Evolutionary conservation across 179 eudicot species (phyloP).

Genomic region (Spinacia oleracea): DNA sequence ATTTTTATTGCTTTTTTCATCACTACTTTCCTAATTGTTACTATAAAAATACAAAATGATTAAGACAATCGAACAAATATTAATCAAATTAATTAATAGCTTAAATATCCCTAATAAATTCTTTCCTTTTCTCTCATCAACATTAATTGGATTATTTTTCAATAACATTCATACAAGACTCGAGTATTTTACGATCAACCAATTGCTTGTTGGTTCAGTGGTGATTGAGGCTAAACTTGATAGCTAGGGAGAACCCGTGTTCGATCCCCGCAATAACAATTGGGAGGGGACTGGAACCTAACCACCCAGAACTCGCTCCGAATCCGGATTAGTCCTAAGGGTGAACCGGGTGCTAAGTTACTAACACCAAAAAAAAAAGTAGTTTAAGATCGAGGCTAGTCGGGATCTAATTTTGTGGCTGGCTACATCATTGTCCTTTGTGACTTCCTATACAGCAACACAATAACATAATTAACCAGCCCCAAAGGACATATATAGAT

Average conservation of each 20-base stretch:
- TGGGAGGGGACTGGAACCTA: too few relatives aligned
- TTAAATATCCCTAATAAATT: not conserved
- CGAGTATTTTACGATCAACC: too few relatives aligned
- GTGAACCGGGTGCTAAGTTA: too few relatives aligned
- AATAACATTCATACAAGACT: not conserved
- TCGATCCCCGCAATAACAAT: too few relatives aligned
- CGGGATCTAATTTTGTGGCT: too few relatives aligned
- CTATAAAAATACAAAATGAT: constrained; percentile 1
- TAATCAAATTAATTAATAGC: not conserved
- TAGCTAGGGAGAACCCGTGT: too few relatives aligned
- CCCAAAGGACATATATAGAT: not conserved
- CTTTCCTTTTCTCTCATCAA: not conserved
- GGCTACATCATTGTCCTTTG: not conserved
- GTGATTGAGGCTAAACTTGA: too few relatives aligned
- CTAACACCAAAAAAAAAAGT: too few relatives aligned
- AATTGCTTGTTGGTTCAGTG: too few relatives aligned
- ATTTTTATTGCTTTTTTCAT: constrained; percentile 10
- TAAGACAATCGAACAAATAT: not conserved
- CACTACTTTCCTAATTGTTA: constrained; percentile 13
- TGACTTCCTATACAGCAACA: not conserved
- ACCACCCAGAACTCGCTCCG: too few relatives aligned
- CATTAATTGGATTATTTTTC: not conserved
- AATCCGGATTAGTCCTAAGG: too few relatives aligned
- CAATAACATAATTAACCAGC: not conserved
- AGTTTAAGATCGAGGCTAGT: too few relatives aligned